These are phyloP conservation scores for Malus sieversii DNA, from an alignment of 306 rosid genomes.

Conservation along the genomic window DNA sequence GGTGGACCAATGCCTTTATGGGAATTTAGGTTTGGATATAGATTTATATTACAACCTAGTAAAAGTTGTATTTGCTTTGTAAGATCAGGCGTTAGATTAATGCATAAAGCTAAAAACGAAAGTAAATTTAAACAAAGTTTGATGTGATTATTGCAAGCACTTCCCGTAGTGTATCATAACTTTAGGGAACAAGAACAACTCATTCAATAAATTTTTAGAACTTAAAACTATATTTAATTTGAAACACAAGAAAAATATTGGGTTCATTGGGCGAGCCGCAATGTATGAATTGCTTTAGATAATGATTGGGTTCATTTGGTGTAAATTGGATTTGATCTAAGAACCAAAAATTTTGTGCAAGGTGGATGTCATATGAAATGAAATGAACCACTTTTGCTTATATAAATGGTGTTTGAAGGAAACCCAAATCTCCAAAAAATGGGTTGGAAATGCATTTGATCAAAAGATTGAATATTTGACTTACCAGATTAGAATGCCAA, in stretches of 20 bases:
- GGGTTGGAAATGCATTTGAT: constrained; percentile 13
- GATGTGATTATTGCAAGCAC: constrained; percentile 16
- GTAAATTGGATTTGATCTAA: not conserved
- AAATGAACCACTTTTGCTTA: not conserved
- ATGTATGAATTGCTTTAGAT: not conserved
- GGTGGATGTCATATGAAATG: not conserved
- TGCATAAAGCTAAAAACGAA: constrained; percentile 5
- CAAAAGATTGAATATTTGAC: constrained; percentile 8
- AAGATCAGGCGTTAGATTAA: not conserved
- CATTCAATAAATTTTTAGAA: constrained; percentile 12
- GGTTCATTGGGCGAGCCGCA: not conserved
- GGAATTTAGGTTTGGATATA: constrained; percentile 2
- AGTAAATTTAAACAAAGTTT: constrained; percentile 11
- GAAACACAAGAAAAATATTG: not conserved
- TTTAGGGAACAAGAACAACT: constrained; percentile 25
- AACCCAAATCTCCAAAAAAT: not conserved
- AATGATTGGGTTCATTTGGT: not conserved
- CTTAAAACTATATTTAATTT: not conserved
- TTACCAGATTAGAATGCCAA: constrained; percentile 28
- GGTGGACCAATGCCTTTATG: constrained; percentile 21
- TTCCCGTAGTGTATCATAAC: constrained; percentile 19
- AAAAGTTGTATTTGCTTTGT: constrained; percentile 15
- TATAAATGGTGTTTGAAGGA: not conserved
- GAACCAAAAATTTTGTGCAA: not conserved
- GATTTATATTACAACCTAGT: not conserved